Conservation (phyloP, 495 filamentous ascomycete genomes). For the Elaphomyces granulatus region DNA sequence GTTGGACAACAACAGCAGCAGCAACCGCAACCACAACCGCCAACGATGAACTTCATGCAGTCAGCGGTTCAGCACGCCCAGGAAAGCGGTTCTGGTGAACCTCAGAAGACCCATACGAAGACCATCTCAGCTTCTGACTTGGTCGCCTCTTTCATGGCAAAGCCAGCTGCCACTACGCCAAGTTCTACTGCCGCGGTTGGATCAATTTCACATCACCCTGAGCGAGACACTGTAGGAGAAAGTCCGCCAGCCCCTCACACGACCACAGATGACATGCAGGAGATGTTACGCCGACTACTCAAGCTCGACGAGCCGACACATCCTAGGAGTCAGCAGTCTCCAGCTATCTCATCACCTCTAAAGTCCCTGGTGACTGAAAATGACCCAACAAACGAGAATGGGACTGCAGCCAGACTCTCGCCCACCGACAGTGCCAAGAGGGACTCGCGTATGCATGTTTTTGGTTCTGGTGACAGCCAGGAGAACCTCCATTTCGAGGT, state of each 20-base stretch:
- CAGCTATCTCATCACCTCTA: constrained; percentile 4
- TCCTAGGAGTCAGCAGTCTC: background rate
- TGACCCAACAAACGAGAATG: background rate
- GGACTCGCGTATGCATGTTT: constrained; percentile 23
- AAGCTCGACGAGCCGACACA: constrained; percentile 39
- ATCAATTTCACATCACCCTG: constrained; percentile 11
- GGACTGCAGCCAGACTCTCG: background rate
- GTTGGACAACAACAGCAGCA: constrained; percentile 1
- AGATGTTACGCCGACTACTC: constrained; percentile 50
- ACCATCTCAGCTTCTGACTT: constrained; percentile 49
- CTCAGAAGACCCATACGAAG: constrained; percentile 31
- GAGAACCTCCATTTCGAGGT: constrained; percentile 17
- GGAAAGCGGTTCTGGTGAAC: constrained; percentile 21
- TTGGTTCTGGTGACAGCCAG: constrained; percentile 19
- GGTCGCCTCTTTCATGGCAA: constrained; percentile 42
- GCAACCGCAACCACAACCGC: constrained; percentile 21
- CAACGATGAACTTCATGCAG: constrained; percentile 2
- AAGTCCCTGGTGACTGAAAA: constrained; percentile 1
- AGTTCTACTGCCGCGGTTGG: constrained; percentile 5
- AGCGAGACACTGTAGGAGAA: constrained; percentile 1
- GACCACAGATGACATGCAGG: constrained; percentile 41
- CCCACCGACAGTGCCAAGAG: constrained; percentile 7
- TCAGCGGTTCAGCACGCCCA: constrained; percentile 16
- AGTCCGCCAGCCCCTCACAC: constrained; percentile 10
- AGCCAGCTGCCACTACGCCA: constrained; percentile 16